phyloP scores from a whole-genome alignment of 371 early-diverging fungal species.

The Mucor velutinosus region DNA sequence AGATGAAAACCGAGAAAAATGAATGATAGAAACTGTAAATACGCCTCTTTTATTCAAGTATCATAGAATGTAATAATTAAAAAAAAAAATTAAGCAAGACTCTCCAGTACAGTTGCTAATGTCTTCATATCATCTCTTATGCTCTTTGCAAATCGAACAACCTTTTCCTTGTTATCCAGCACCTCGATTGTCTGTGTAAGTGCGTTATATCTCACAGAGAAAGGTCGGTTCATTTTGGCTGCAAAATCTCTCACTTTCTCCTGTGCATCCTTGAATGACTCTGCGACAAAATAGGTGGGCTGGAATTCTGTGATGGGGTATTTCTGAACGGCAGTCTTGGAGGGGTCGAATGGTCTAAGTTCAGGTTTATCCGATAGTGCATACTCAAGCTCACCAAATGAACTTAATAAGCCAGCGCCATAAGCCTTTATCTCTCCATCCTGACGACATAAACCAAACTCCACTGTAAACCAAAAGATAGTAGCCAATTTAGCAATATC shows the following conservation, averaged over 20 bases:
- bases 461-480: slow-evolving; percentile 95
- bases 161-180: slow-evolving; percentile 79
- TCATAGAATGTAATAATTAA: background rate
- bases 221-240: slow-evolving; percentile 76
- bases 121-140: slow-evolving; percentile 78
- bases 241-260: slow-evolving; percentile 91
- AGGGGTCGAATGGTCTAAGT: slow-evolving; percentile 82
- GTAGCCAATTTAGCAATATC: slow-evolving; percentile 90
- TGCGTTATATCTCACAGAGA: slow-evolving; percentile 91
- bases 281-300: slow-evolving; percentile 95
- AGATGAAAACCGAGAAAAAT: background rate
- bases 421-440: slow-evolving; percentile 83
- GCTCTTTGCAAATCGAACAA: slow-evolving; percentile 74
- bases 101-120: slow-evolving; percentile 70
- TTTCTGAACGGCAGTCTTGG: slow-evolving; percentile 75
- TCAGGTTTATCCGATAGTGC: slow-evolving; percentile 82
- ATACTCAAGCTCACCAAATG: slow-evolving; percentile 97
- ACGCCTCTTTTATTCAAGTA: background rate
- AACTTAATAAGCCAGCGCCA: slow-evolving; percentile 94
- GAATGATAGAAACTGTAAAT: background rate
- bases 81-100: slow-evolving; percentile 30
- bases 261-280: slow-evolving; percentile 92
- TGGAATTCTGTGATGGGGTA: slow-evolving; percentile 97
- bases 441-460: slow-evolving; percentile 93
- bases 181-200: slow-evolving; percentile 91